A percentile compares a stretch with the other conserved stretches of the same genome.
phyloP scores from a whole-genome alignment of 164 flowering plant genomes.

The Aristolochia contorta region DNA sequence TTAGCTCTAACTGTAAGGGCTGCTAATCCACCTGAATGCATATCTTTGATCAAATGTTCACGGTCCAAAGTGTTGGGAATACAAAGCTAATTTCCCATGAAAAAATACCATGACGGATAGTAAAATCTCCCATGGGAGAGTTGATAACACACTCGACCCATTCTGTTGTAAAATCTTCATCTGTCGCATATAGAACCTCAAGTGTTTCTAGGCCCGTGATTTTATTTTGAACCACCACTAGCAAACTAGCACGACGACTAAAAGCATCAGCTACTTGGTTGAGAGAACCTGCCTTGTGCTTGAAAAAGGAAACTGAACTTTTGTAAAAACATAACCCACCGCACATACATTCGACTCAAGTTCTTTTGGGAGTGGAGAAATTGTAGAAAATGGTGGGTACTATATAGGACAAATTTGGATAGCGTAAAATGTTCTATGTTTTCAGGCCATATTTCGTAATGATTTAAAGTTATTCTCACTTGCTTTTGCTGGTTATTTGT shows the following conservation, averaged over 20 bases:
- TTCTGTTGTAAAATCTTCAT: background rate
- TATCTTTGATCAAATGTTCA: background rate
- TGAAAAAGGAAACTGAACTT: background rate
- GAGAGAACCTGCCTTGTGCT: background rate
- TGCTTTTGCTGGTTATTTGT: no score
- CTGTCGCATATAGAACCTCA: background rate
- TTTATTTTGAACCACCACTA: no score
- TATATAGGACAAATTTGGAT: no score
- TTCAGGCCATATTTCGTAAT: no score
- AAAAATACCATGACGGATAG: background rate
- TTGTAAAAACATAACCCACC: background rate
- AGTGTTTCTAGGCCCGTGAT: no score
- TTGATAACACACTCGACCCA: background rate
- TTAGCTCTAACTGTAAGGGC: background rate
- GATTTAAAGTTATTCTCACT: no score
- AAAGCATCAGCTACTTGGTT: background rate
- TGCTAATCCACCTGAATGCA: background rate
- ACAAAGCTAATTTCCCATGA: background rate
- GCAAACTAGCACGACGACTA: background rate
- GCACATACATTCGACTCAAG: background rate
- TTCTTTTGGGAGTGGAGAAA: constrained; percentile 4
- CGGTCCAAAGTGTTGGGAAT: background rate
- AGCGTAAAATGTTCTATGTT: no score
- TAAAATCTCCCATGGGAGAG: background rate
- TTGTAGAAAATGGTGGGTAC: background rate